phyloP scores from a whole-genome alignment of 2,329 filamentous ascomycete species.

The Graphiopsis chlorocephala region DNA sequence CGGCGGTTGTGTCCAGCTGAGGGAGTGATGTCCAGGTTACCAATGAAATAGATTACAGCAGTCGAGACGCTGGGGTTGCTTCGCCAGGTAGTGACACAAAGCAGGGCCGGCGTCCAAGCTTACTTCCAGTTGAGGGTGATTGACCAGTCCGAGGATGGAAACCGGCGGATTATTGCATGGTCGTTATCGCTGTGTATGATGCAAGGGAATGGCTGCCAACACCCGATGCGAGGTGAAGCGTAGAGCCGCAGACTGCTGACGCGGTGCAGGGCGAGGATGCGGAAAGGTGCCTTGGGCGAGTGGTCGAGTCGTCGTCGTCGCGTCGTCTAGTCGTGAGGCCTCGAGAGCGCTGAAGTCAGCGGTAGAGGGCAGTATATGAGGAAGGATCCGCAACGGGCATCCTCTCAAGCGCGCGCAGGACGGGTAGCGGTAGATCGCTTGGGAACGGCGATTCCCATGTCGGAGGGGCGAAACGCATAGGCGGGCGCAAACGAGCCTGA shows the following conservation, averaged over 20 bases:
- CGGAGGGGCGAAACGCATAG: conserved; percentile 10
- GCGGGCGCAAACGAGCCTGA: conserved; percentile 13
- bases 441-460: conserved; percentile 5
- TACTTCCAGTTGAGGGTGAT: conserved; percentile 14
- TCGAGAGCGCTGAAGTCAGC: background rate
- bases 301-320: background rate
- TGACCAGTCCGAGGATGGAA: conserved; percentile 12
- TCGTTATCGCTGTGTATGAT: conserved; percentile 14
- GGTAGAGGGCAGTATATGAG: conserved; percentile 11
- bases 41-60: conserved; percentile 7
- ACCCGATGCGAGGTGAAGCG: conserved; percentile 10
- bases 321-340: background rate
- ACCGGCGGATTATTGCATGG: conserved; percentile 15
- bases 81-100: conserved; percentile 5
- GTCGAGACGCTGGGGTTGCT: conserved; percentile 1
- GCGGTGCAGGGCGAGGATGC: background rate
- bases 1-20: background rate
- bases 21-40: conserved; percentile 4
- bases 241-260: conserved; percentile 9
- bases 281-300: background rate
- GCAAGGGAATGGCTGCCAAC: conserved; percentile 14
- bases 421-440: conserved; percentile 14
- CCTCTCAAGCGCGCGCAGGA: conserved; percentile 8
- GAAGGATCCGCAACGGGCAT: conserved; percentile 7
- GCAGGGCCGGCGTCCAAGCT: conserved; percentile 15